Base-by-base conservation (phyloP, 1,139 yeast species). In the Hansenula sp. region DNA sequence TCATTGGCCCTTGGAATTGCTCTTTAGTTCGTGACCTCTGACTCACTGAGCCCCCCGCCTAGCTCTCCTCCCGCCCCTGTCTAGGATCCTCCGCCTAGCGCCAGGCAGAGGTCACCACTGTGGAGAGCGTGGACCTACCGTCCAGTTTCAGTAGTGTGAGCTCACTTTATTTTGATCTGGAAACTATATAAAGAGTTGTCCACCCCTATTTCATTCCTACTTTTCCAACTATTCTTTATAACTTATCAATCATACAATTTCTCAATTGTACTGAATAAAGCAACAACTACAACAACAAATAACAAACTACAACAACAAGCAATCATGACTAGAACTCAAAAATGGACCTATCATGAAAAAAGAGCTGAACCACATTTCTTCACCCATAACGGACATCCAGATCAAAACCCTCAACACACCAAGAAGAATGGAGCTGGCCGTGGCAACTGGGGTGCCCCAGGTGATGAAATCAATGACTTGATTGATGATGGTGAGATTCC, bases 341-440 rank as follows among this genome's bases (percentile, higher is more conserved):
- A 88, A 69, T 84, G 93, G 84, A 77, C 84, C 33, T 72, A 72
- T 39, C 84, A 79, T 59, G 85, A 84, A 63, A 65, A 75, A 46
- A 70, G 74, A 50, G 71, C 79, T 31, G 78, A 74, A 51, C 79
- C 90, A 44, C 81, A 77, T 60, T 87, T 79, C 79, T 88, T 88
- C 65, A 84, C 90, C 49, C 89, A 84, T 61, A 74, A 77, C 55
- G 95, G 94, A 31, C 74, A 75, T 56, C 62, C 66, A 49, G 81
- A 83, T 57, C 73, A 78, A 46, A 80, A 82, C 49, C 95, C 96
- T 46, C 82, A 80, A 60, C 78, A 81, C 61, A 75, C 85, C 46
- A 89, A 89, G 77, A 89, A 88, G 67, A 74, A 76, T 48, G 97
- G 97, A 45, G 88, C 86, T 40, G 97, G 97, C 43, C 81, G 80